These are phyloP conservation scores for Trichosporon faecale DNA, from an alignment of 1,284 basidiomycete genomes.

Conservation along the genomic window DNA sequence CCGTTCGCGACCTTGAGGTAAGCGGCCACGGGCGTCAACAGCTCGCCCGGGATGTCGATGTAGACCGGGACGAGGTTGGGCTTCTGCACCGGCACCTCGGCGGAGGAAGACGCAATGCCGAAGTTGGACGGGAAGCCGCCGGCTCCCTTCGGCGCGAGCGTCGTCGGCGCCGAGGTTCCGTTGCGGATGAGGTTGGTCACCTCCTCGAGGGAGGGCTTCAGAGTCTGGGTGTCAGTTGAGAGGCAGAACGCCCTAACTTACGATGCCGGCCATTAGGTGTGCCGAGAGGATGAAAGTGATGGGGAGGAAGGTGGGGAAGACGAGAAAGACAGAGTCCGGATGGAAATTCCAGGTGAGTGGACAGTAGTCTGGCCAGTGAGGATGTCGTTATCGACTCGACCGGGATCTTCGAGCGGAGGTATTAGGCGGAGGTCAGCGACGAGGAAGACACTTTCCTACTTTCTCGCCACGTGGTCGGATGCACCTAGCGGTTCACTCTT, in stretches of 20 bases:
- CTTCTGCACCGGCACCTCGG: slow-evolving; percentile 17
- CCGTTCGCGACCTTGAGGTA: slow-evolving; percentile 91
- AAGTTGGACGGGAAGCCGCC: slow-evolving; percentile 36
- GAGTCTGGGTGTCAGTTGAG: slow-evolving; percentile 5
- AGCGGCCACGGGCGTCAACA: slow-evolving; percentile 94
- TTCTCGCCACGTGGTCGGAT: not conserved
- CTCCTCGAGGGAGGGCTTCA: slow-evolving; percentile 38
- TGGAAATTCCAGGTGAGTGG: not conserved
- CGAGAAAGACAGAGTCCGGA: not conserved
- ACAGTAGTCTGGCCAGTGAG: not conserved
- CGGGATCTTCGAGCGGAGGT: not conserved
- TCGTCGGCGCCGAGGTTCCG: slow-evolving; percentile 37
- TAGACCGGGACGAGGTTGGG: slow-evolving; percentile 70
- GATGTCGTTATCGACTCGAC: not conserved
- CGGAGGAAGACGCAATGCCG: slow-evolving; percentile 18
- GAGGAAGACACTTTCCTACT: not conserved
- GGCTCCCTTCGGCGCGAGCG: slow-evolving; percentile 31
- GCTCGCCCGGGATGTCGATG: slow-evolving; percentile 88
- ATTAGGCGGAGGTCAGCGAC: not conserved
- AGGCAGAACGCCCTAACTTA: not conserved
- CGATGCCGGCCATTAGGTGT: slow-evolving; percentile 20
- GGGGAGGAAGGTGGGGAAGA: not conserved
- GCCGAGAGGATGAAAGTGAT: not conserved
- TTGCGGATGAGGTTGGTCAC: slow-evolving; percentile 36
- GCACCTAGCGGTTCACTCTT: not conserved